phyloP scores from a whole-genome alignment of 176 grass and related monocot genomes.

The Zea mays region Zm-B73-REFERENCE-NAM-5.0 NC_050100.1:149894001-149894500 shows the following conservation, averaged over 20 bases:
- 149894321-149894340: slow-evolving; percentile 4
- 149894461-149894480: not conserved
- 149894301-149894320: slow-evolving; percentile 26
- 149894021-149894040: slow-evolving; percentile 35
- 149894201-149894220: slow-evolving; percentile 26
- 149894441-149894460: slow-evolving; percentile 32
- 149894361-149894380: slow-evolving; percentile 12
- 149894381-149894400: not conserved
- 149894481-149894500: slow-evolving; percentile 36
- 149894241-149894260: slow-evolving; percentile 7
- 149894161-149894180: not conserved
- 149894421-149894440: slow-evolving; percentile 17
- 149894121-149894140: slow-evolving; percentile 22
- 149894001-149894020: not conserved
- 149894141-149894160: slow-evolving; percentile 16
- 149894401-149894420: not conserved
- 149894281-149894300: slow-evolving; percentile 24
- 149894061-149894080: slow-evolving; percentile 47
- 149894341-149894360: slow-evolving; percentile 12
- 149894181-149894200: slow-evolving; percentile 28
- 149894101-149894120: slow-evolving; percentile 28
- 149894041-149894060: slow-evolving; percentile 36
- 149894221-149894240: slow-evolving; percentile 15
- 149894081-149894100: slow-evolving; percentile 37
- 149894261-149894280: not conserved